Conservation (phyloP, 176 grass and related monocot genomes). For the Puya raimondii region DNA sequence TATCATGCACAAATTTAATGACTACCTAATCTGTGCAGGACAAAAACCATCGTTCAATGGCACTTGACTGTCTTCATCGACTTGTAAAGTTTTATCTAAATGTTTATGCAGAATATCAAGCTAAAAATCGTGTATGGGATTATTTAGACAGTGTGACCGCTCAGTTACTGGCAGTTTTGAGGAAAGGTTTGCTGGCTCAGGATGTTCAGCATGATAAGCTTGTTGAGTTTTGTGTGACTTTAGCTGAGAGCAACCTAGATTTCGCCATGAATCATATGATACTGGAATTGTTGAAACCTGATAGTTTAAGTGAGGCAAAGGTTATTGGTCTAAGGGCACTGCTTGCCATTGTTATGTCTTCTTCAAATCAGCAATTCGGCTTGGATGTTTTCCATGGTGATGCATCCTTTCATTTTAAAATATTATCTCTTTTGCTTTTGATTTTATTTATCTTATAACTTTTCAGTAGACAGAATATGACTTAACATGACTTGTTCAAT, state of each 20-base stretch:
- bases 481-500: slow-evolving; percentile 2
- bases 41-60: slow-evolving; percentile 98
- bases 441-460: slow-evolving; percentile 12
- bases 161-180: slow-evolving; percentile 77
- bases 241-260: slow-evolving; percentile 79
- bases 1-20: slow-evolving; percentile 25
- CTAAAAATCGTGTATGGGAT: slow-evolving; percentile 82
- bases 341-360: slow-evolving; percentile 83
- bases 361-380: slow-evolving; percentile 69
- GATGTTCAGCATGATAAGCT: slow-evolving; percentile 97
- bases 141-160: slow-evolving; percentile 93
- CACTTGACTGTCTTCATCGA: slow-evolving; percentile 92
- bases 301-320: slow-evolving; percentile 93
- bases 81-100: slow-evolving; percentile 97
- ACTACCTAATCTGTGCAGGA: slow-evolving; percentile 44
- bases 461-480: slow-evolving; percentile 5
- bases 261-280: slow-evolving; percentile 99
- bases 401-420: background rate
- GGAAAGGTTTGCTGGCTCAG: slow-evolving; percentile 89
- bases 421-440: slow-evolving; percentile 15
- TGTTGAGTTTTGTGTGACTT: slow-evolving; percentile 93
- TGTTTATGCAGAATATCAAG: slow-evolving; percentile 74
- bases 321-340: slow-evolving; percentile 91
- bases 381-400: slow-evolving; percentile 82
- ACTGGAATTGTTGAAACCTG: slow-evolving; percentile 82